phyloP scores from a whole-genome alignment of 2,329 filamentous ascomycete species.

The Talaromyces sp. region DNA sequence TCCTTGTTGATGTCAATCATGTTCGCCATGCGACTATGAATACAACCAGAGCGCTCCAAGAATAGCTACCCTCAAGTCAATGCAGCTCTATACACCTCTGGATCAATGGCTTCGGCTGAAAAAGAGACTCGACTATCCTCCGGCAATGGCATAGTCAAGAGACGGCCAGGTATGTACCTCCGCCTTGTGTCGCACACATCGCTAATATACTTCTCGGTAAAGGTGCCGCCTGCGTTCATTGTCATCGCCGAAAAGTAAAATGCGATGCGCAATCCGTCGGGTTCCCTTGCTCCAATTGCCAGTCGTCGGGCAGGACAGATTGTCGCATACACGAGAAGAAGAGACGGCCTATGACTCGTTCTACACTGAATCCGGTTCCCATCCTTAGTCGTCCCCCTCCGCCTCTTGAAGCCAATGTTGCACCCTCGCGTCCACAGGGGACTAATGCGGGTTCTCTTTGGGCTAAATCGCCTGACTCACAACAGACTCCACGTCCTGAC shows the following conservation, averaged over 20 bases:
- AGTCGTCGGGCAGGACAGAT: conserved; percentile 39
- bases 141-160: conserved; percentile 38
- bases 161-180: conserved; percentile 35
- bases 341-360: conserved; percentile 44
- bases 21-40: background rate
- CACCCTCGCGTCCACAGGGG: conserved; percentile 1
- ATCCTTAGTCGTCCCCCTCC: conserved; percentile 42
- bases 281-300: conserved; percentile 50
- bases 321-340: conserved; percentile 53
- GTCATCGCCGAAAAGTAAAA: conserved; percentile 52
- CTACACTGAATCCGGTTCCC: conserved; percentile 45
- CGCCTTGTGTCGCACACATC: background rate
- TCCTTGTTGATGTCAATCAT: background rate
- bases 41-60: background rate
- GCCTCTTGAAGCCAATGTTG: conserved; percentile 18
- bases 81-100: conserved; percentile 15
- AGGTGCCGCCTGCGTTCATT: conserved; percentile 48
- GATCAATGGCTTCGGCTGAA: conserved; percentile 37
- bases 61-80: conserved; percentile 10
- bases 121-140: conserved; percentile 32
- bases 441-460: background rate
- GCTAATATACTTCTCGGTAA: background rate
- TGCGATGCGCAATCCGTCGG: conserved; percentile 51
- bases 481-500: background rate
- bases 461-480: background rate